phyloP scores from a whole-genome alignment of 768 basidiomycete species.

The Lepiota brunneoincarnata region DNA sequence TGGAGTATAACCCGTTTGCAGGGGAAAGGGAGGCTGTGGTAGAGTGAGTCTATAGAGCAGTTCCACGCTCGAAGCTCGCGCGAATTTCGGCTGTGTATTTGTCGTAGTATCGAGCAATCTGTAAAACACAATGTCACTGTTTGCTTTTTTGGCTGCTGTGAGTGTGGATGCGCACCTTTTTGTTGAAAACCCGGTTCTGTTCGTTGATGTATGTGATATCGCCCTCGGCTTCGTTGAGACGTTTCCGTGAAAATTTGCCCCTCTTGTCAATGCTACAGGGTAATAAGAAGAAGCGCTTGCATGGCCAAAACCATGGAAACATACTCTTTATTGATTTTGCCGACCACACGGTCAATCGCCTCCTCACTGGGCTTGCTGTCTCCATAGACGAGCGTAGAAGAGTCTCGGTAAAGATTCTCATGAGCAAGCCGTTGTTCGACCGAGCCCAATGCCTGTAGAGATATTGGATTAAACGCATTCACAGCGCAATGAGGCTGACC shows the following conservation, averaged over 20 bases:
- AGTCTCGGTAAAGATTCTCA: conserved; percentile 89
- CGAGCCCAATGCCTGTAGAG: neutral
- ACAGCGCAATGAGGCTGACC: conserved; percentile 7
- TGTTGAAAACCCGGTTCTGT: conserved; percentile 96
- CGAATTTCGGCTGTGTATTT: conserved; percentile 96
- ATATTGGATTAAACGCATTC: conserved; percentile 24
- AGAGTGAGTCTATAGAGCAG: conserved; percentile 57
- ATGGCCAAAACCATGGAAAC: conserved; percentile 28
- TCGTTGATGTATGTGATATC: conserved; percentile 99
- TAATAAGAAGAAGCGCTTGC: neutral
- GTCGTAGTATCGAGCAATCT: conserved; percentile 96
- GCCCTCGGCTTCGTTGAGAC: conserved; percentile 86
- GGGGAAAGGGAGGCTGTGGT: no score
- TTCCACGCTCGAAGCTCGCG: conserved; percentile 96
- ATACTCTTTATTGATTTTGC: conserved; percentile 92
- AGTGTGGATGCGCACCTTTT: conserved; percentile 58
- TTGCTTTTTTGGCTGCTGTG: neutral
- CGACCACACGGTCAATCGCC: conserved; percentile 87
- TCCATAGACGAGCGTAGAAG: conserved; percentile 89
- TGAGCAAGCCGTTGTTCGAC: conserved; percentile 62
- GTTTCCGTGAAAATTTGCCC: conserved; percentile 85
- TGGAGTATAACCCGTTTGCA: neutral
- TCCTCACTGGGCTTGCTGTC: conserved; percentile 96
- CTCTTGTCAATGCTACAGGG: conserved; percentile 78
- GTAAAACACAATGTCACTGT: conserved; percentile 1